These are phyloP conservation scores for Saksenaea vasiformis DNA, from an alignment of 371 early-diverging fungal genomes.

Conservation along the genomic window DNA sequence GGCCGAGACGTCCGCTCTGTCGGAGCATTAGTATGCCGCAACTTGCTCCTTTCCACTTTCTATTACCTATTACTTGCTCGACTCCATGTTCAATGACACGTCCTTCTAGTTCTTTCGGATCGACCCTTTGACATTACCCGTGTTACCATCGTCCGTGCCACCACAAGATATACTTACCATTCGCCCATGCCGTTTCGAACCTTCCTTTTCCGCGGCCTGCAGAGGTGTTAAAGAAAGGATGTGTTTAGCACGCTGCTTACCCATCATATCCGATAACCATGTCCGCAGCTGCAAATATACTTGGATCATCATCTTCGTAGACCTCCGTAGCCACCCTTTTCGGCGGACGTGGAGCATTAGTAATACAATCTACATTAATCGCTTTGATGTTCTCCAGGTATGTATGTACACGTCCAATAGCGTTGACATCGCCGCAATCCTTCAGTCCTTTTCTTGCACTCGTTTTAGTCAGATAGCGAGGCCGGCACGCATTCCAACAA, in stretches of 20 bases:
- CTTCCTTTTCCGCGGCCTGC: conserved; percentile 55
- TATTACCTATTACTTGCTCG: neutral
- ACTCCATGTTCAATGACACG: conserved; percentile 62
- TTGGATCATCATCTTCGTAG: conserved; percentile 7
- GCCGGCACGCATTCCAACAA: conserved; percentile 68
- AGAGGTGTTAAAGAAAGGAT: neutral
- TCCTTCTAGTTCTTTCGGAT: conserved; percentile 65
- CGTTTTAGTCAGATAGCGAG: conserved; percentile 66
- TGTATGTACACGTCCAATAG: conserved; percentile 84
- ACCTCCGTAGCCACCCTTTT: conserved; percentile 20
- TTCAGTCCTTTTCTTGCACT: conserved; percentile 37
- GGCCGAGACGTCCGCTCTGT: conserved; percentile 28
- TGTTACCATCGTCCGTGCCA: neutral
- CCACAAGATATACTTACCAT: conserved; percentile 45
- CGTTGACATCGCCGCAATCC: conserved; percentile 90
- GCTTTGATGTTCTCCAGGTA: conserved; percentile 81
- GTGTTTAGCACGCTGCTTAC: conserved; percentile 12
- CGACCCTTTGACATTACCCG: conserved; percentile 53
- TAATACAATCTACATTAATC: conserved; percentile 69
- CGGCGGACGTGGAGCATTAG: conserved; percentile 40
- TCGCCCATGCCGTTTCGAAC: conserved; percentile 67
- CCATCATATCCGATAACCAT: conserved; percentile 46
- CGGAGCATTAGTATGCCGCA: conserved; percentile 9
- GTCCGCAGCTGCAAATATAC: conserved; percentile 28
- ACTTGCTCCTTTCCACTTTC: neutral